A percentile compares a stretch with the other conserved stretches of the same genome.
Conservation (phyloP, 768 basidiomycete genomes). For the Hypsizygus marmoreus region DNA sequence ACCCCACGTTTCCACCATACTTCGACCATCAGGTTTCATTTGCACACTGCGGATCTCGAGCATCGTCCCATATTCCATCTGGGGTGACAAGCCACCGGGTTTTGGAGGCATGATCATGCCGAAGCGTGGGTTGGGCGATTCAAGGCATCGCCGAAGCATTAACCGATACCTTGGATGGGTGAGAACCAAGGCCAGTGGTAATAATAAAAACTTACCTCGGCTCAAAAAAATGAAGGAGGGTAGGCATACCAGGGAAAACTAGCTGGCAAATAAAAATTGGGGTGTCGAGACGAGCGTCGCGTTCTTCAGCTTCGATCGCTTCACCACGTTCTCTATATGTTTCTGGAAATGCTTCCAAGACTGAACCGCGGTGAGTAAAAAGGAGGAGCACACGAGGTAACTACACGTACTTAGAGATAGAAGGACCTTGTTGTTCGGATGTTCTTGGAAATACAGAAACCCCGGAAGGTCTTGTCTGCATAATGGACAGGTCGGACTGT, state of each 20-base stretch:
- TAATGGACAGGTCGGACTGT: slow-evolving; percentile 78
- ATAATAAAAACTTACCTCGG: slow-evolving; percentile 52
- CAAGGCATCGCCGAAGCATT: slow-evolving; percentile 95
- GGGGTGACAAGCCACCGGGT: slow-evolving; percentile 36
- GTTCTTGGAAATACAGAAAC: slow-evolving; percentile 78
- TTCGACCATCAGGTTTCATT: slow-evolving; percentile 87
- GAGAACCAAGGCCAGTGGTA: not conserved
- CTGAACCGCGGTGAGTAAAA: slow-evolving; percentile 32
- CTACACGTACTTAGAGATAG: slow-evolving; percentile 61
- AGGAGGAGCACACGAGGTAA: slow-evolving; percentile 3
- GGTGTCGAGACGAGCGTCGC: slow-evolving; percentile 77
- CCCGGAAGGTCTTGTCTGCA: slow-evolving; percentile 81
- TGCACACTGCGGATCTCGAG: slow-evolving; percentile 84
- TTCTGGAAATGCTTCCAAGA: slow-evolving; percentile 68
- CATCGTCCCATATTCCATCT: slow-evolving; percentile 89
- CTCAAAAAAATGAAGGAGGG: slow-evolving; percentile 90
- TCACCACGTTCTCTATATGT: slow-evolving; percentile 63
- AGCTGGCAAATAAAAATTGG: slow-evolving; percentile 92
- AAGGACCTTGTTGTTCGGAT: slow-evolving; percentile 71
- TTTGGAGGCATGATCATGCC: slow-evolving; percentile 86
- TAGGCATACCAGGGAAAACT: slow-evolving; percentile 90
- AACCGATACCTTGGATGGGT: slow-evolving; percentile 71
- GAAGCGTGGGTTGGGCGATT: slow-evolving; percentile 74
- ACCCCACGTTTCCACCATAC: slow-evolving; percentile 72
- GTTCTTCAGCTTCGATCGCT: slow-evolving; percentile 74